Evolutionary conservation across 2,329 filamentous ascomycete genomes (phyloP), one percentile per base, ranked within the genome.

Genomic region (Chrysoporthe austroafricana): DNA sequence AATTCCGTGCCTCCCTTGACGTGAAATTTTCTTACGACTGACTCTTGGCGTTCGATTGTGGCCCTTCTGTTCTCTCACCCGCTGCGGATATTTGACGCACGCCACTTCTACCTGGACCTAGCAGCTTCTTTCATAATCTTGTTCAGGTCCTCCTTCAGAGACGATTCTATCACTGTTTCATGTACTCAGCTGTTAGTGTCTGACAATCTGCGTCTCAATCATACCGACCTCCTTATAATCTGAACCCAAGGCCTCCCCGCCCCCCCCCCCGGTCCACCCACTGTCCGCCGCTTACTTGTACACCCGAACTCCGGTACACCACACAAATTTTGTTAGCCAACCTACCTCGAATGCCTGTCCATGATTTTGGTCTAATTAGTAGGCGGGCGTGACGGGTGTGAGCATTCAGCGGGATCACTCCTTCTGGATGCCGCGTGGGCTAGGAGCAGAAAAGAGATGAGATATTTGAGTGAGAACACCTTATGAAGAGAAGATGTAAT

Each of bases 91-190:
- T 34, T 54, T 8, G 43, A 46, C 36, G 63, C 59, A 44, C 66
- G 64, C 54, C 54, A 67, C 44, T 64, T 67, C 11, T 67, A 54
- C 60, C 66, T 60, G 0, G 61, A 57, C 54, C 60, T 67, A 9
- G 66, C 66, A 16, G 66, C 61, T 52, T 67, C 64, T 13, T 13
- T 58, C 44, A 67, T 44, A 3, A 67, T 61, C 43, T 60, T 67
- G 39, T 67, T 61, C 34, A 67, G 32, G n/a, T 67, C 66, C 13
- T 64, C 66, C 13, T 67, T 67, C 9, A 9, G 36, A 9, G 26
- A 26, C 26, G 26, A 26, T 26, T 26, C 26, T 26, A 26, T 26
- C 26, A 26, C 26, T 26, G 26, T 26, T 26, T 26, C 26, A 26
- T 26, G 26, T 26, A 26, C 26, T 26, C 26, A 26, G 26, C 26